Evolutionary conservation across 139 green algal species (phyloP), one percentile per base, ranked within the genome.

Genomic region (Closterium sp.): DNA sequence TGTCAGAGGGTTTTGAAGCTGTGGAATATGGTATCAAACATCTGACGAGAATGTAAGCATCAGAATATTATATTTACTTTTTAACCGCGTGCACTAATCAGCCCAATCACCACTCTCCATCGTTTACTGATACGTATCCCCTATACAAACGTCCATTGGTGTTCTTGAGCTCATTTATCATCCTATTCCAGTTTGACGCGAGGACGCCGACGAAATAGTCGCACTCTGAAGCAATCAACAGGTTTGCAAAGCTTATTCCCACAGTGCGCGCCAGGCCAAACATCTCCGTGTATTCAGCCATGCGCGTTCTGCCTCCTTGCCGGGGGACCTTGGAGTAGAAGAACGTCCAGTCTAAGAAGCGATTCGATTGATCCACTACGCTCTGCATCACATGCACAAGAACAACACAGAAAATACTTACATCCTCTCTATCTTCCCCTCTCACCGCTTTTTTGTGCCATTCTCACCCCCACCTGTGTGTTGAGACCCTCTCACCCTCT

Each of bases 131-230:
- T 1, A 76, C 55, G 25, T 76, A 76, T 19, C 55, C 55, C 23
- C 10, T 76, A 76, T 76, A 89, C 36, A 89, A 89, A 23, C 86
- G 86, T 31, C 86, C 86, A 85, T 89, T 89, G 25, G 86, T 89
- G n/a, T 43, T 89, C 30, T 33, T 32, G 3, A 91, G n/a, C 88
- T 91, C 88, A 28, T 91, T 87, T 5, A 91, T 86, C 88, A 91
- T 43, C 33, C 88, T 31, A 12, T 86, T 86, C 88, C 88, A 91
- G 69, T 91, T 91, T 25, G 88, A 91, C 7, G 31, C 88, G 9
- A 87, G 32, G 0, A 34, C 31, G 9, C 88, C 88, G 16, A 87
- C 88, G 28, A 88, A 89, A 12, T 6, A 89, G 21, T 91, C 88
- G 35, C 88, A 91, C 16, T 91, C 33, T 5, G 35, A 87, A 30